phyloP scores from a whole-genome alignment of 2,329 filamentous ascomycete species.

The Trichoderma atrobrunneum region DNA sequence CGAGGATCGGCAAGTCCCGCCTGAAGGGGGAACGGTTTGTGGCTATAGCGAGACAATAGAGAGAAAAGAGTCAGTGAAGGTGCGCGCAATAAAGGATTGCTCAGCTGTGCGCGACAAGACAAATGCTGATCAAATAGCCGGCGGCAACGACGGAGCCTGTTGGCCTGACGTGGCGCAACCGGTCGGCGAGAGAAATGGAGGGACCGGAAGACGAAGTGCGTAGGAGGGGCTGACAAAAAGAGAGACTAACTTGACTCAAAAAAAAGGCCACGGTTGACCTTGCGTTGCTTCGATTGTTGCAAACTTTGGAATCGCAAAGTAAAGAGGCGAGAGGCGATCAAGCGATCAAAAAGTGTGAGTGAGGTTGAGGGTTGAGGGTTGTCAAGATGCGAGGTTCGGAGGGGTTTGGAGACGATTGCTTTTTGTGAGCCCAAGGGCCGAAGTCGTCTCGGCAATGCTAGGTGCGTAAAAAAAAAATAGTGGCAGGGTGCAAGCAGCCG shows the following conservation, averaged over 20 bases:
- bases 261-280: conserved; percentile 11
- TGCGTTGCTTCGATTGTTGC: background rate
- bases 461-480: conserved; percentile 2
- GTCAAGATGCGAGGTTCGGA: conserved; percentile 10
- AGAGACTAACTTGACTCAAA: conserved; percentile 15
- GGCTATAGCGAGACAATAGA: background rate
- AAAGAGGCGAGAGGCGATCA: background rate
- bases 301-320: background rate
- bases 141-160: conserved; percentile 14
- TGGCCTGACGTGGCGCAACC: conserved; percentile 19
- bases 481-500: conserved; percentile 12
- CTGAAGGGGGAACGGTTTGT: conserved; percentile 1
- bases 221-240: conserved; percentile 15
- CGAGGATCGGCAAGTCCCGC: background rate
- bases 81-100: background rate
- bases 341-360: background rate
- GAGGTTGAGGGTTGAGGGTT: background rate
- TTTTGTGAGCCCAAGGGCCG: conserved; percentile 18
- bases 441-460: conserved; percentile 2
- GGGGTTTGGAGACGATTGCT: conserved; percentile 18
- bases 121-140: conserved; percentile 11
- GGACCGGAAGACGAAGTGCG: background rate
- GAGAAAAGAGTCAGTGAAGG: background rate
- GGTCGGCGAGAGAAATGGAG: conserved; percentile 6
- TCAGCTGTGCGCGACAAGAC: conserved; percentile 11